Evolutionary conservation across 257 asterid species (phyloP).

Genomic region (Euphrasia confusa): DNA sequence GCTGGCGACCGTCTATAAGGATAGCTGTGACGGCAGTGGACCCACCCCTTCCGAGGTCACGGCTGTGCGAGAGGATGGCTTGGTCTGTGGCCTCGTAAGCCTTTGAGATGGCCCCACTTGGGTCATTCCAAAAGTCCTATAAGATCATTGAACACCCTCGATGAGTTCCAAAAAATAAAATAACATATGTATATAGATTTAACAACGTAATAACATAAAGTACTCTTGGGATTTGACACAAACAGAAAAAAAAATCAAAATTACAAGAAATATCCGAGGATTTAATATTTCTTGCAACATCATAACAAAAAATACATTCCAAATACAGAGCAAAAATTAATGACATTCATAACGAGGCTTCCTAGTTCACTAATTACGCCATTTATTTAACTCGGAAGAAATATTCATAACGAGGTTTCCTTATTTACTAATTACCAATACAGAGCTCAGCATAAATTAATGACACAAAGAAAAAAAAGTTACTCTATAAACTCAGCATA

Average conservation of each 20-base stretch:
- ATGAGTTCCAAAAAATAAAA: no score
- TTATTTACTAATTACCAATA: not conserved
- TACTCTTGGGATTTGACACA: not conserved
- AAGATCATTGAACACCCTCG: no score
- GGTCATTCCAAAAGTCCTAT: slow-evolving; percentile 75
- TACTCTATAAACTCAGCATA: not conserved
- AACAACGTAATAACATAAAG: not conserved
- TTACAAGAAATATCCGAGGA: not conserved
- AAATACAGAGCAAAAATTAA: not conserved
- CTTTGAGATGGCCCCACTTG: slow-evolving; percentile 56
- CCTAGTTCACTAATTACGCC: not conserved
- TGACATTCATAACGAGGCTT: not conserved
- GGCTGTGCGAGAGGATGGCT: slow-evolving; percentile 72
- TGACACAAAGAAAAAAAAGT: not conserved
- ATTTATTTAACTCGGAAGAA: no score
- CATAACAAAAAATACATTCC: no score
- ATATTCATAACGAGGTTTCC: not conserved
- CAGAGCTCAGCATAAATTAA: not conserved
- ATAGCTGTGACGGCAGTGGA: slow-evolving; percentile 94
- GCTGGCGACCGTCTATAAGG: slow-evolving; percentile 44
- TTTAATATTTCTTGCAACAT: not conserved
- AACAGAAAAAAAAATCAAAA: not conserved
- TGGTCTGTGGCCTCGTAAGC: slow-evolving; percentile 84
- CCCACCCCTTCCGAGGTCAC: slow-evolving; percentile 91
- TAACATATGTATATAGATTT: not conserved